Evolutionary conservation across 345 rosid genomes (phyloP).

Genomic region (Hibiscus mutabilis): DNA sequence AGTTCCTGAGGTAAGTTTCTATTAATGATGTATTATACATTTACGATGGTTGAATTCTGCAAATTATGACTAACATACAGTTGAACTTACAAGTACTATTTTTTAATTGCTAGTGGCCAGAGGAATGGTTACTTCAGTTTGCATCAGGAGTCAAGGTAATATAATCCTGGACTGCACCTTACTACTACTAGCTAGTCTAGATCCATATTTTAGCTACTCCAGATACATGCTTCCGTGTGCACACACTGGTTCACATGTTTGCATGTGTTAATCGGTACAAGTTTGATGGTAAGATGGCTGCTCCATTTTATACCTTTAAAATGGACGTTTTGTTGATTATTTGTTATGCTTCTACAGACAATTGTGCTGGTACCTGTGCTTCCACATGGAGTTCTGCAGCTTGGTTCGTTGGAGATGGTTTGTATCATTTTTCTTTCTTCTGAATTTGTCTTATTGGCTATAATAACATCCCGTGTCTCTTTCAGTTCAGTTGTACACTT

Average conservation of each 20-base stretch:
- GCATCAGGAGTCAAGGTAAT: slow-evolving; percentile 56
- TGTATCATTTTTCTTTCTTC: slow-evolving; percentile 3
- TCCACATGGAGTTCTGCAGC: slow-evolving; percentile 50
- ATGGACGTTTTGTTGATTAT: slow-evolving; percentile 1
- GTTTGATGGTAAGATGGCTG: too few species aligned
- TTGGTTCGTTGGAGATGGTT: slow-evolving; percentile 53
- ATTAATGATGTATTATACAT: not conserved
- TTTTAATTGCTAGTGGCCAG: slow-evolving; percentile 38
- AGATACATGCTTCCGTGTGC: too few species aligned
- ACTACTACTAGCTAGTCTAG: too few species aligned
- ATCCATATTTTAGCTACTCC: too few species aligned
- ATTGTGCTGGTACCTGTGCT: slow-evolving; percentile 45
- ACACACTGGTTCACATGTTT: too few species aligned
- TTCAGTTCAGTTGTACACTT: too few species aligned
- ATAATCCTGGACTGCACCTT: too few species aligned
- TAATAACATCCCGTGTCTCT: too few species aligned
- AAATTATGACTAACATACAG: too few species aligned
- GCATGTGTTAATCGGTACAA: too few species aligned
- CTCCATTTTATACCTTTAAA: too few species aligned
- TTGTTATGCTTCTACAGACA: slow-evolving; percentile 32
- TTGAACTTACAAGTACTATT: not conserved
- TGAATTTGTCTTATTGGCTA: not conserved
- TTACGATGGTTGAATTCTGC: not conserved
- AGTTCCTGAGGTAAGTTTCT: slow-evolving; percentile 29
- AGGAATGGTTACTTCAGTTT: slow-evolving; percentile 64